phyloP scores from a whole-genome alignment of 2,329 filamentous ascomycete genomes.

The Exophiala sp. region DNA sequence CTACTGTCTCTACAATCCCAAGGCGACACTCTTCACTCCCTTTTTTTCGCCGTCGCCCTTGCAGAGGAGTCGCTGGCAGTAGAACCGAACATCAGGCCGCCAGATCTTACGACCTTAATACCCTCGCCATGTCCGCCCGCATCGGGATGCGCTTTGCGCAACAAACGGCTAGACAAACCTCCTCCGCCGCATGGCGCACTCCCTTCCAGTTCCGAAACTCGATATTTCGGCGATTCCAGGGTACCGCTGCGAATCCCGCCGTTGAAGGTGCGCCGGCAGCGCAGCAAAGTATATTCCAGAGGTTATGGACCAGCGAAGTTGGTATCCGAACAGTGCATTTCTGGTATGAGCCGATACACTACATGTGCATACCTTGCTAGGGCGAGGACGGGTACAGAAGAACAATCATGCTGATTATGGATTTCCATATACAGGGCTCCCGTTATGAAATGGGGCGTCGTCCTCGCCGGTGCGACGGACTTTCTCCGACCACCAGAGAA shows the following conservation, averaged over 20 bases:
- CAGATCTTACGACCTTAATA: not conserved
- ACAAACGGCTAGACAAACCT: slow-evolving; percentile 47
- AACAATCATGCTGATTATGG: not conserved
- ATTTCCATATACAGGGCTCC: slow-evolving; percentile 63
- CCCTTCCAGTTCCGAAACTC: slow-evolving; percentile 47
- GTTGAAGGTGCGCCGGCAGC: slow-evolving; percentile 39
- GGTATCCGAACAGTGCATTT: slow-evolving; percentile 95
- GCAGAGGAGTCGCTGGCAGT: not conserved
- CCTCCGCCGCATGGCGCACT: slow-evolving; percentile 47
- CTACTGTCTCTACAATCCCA: not conserved
- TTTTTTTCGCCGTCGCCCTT: not conserved
- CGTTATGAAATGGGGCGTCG: slow-evolving; percentile 95
- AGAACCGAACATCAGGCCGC: not conserved
- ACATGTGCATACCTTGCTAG: too few species aligned
- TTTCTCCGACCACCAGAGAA: slow-evolving; percentile 87
- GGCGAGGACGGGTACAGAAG: not conserved
- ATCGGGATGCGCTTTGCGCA: slow-evolving; percentile 57
- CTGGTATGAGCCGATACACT: slow-evolving; percentile 59
- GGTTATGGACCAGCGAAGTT: slow-evolving; percentile 78
- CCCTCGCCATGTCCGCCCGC: slow-evolving; percentile 52
- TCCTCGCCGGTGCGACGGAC: slow-evolving; percentile 88
- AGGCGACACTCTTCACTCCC: slow-evolving; percentile 17
- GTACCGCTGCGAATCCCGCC: slow-evolving; percentile 55
- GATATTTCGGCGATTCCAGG: slow-evolving; percentile 66
- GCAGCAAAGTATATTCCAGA: slow-evolving; percentile 58